Conservation (phyloP, 495 filamentous ascomycete genomes). For the Bacidia rubella region DNA sequence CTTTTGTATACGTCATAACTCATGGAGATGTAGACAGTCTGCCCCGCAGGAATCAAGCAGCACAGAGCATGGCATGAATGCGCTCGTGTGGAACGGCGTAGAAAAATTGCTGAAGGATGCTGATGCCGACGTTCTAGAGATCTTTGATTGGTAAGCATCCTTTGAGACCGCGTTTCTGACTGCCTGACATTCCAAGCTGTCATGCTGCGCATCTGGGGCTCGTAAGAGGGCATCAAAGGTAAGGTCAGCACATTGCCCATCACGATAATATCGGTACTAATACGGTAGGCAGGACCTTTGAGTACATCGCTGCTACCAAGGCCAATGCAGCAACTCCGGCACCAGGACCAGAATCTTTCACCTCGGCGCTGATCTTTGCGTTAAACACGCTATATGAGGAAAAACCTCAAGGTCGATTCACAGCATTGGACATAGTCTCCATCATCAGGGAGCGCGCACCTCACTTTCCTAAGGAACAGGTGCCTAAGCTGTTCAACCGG, state of each 20-base stretch:
- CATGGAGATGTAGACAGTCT: background rate
- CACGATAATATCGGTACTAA: background rate
- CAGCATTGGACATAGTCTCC: slow-evolving; percentile 9
- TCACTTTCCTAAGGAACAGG: slow-evolving; percentile 12
- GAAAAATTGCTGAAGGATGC: slow-evolving; percentile 16
- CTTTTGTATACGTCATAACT: background rate
- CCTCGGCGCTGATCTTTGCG: slow-evolving; percentile 12
- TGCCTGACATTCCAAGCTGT: slow-evolving; percentile 5
- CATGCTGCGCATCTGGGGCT: slow-evolving; percentile 11
- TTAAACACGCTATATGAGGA: slow-evolving; percentile 4
- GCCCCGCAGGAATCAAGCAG: background rate
- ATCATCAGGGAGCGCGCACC: slow-evolving; percentile 10
- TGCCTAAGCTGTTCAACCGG: slow-evolving; percentile 3
- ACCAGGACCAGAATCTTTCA: slow-evolving; percentile 15
- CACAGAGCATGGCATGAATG: background rate
- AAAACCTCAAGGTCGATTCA: slow-evolving; percentile 8
- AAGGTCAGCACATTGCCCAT: background rate
- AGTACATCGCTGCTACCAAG: slow-evolving; percentile 16
- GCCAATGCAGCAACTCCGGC: background rate
- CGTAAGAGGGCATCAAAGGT: slow-evolving; percentile 5
- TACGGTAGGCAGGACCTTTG: slow-evolving; percentile 1
- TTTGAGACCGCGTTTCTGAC: background rate
- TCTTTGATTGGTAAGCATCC: slow-evolving; percentile 22
- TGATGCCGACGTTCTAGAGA: slow-evolving; percentile 20
- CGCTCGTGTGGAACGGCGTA: slow-evolving; percentile 15